Percentiles rank a stretch among this genome's conserved stretches.
Conservation (phyloP, 208 protist genomes). For the Sergeia podlipaevii region DNA sequence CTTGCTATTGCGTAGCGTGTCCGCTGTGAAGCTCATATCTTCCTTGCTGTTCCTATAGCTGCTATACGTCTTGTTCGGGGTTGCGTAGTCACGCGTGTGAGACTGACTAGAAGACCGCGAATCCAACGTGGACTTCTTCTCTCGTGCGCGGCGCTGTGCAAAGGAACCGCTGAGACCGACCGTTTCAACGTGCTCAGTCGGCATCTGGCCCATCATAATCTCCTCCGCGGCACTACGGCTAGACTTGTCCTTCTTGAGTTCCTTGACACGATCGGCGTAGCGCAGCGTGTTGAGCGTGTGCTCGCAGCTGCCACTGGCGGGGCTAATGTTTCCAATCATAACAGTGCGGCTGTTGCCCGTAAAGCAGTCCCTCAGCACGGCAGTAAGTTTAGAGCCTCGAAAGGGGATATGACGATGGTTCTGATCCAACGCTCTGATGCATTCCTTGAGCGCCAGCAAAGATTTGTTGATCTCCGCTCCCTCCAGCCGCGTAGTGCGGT, state of each 20-base stretch:
- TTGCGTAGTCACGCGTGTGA: neutral
- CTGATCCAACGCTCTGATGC: slow-evolving; percentile 81
- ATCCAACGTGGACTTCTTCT: slow-evolving; percentile 31
- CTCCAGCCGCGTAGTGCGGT: slow-evolving; percentile 81
- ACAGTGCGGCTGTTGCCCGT: slow-evolving; percentile 92
- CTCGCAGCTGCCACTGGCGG: slow-evolving; percentile 76
- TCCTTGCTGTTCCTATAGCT: neutral
- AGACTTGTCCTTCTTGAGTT: slow-evolving; percentile 90
- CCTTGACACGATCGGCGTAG: slow-evolving; percentile 90
- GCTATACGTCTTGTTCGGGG: neutral
- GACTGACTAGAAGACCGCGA: slow-evolving; percentile 20
- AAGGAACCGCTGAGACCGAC: slow-evolving; percentile 71
- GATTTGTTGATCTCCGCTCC: slow-evolving; percentile 92
- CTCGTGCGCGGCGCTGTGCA: slow-evolving; percentile 76
- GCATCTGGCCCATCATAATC: slow-evolving; percentile 93
- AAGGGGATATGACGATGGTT: slow-evolving; percentile 90
- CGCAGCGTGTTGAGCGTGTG: slow-evolving; percentile 84
- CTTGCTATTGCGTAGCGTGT: slow-evolving; percentile 17
- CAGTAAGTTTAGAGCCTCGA: slow-evolving; percentile 92
- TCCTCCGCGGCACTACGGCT: slow-evolving; percentile 73
- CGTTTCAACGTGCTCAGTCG: slow-evolving; percentile 82
- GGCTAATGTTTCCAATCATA: slow-evolving; percentile 93
- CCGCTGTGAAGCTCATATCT: neutral
- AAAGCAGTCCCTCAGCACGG: slow-evolving; percentile 87
- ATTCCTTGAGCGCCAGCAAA: slow-evolving; percentile 86